These are phyloP conservation scores for Metarhizium album DNA, from an alignment of 2,329 filamentous ascomycete genomes.

Conservation along the genomic window DNA sequence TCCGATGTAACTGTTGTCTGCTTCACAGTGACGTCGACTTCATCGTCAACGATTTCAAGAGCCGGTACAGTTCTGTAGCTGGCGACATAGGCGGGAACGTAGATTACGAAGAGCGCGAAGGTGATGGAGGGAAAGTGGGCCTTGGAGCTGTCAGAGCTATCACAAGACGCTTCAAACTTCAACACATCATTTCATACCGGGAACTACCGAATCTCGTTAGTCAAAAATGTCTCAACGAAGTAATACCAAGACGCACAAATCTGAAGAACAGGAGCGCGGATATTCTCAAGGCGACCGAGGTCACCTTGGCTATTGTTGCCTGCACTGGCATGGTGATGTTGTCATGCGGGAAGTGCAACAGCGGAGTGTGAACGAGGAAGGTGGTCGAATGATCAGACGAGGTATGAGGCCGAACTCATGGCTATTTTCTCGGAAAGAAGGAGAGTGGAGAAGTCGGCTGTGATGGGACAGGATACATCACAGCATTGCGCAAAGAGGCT, in stretches of 20 bases:
- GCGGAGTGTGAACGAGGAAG: background rate
- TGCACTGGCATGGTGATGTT: conserved; percentile 14
- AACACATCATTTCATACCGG: conserved; percentile 19
- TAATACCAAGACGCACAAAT: conserved; percentile 18
- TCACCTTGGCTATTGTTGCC: conserved; percentile 20
- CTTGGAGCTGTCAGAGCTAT: conserved; percentile 13
- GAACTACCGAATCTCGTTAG: conserved; percentile 19
- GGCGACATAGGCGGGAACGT: conserved; percentile 51
- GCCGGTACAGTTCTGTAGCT: conserved; percentile 46
- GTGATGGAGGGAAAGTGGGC: conserved; percentile 39
- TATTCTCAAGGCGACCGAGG: conserved; percentile 27
- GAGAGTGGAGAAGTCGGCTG: background rate
- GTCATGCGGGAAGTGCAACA: background rate
- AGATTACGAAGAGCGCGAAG: conserved; percentile 54
- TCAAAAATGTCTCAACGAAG: background rate
- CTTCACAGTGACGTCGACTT: conserved; percentile 45
- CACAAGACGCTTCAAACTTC: background rate
- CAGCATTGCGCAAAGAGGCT: background rate
- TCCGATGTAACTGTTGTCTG: conserved; percentile 28
- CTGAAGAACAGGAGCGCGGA: conserved; percentile 26
- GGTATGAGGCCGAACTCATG: background rate
- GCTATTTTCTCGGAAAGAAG: background rate
- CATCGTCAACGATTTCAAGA: conserved; percentile 48
- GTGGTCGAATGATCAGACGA: background rate
- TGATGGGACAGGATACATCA: background rate